Conservation (phyloP, 2,329 filamentous ascomycete genomes). For the Exophiala dermatitidis region DNA sequence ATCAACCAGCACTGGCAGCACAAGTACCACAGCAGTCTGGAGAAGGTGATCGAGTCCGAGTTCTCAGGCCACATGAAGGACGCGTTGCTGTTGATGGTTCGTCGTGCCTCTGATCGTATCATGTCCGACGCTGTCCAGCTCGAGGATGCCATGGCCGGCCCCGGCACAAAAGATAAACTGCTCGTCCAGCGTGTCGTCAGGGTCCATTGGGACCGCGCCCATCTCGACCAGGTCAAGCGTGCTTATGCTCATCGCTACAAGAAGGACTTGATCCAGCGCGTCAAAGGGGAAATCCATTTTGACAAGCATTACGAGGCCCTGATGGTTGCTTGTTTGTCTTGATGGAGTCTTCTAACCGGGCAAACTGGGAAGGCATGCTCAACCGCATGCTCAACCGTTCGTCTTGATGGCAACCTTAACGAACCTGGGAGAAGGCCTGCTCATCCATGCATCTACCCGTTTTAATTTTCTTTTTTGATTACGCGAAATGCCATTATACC, state of each 20-base stretch:
- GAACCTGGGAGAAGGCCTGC: neutral
- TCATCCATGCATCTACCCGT: no score
- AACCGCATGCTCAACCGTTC: neutral
- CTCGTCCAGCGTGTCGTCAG: slow-evolving; percentile 71
- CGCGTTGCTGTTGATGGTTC: slow-evolving; percentile 72
- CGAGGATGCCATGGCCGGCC: slow-evolving; percentile 79
- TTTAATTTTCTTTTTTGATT: no score
- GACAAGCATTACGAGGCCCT: slow-evolving; percentile 70
- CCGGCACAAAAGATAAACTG: slow-evolving; percentile 78
- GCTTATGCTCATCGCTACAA: slow-evolving; percentile 68
- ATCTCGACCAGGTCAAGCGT: slow-evolving; percentile 68
- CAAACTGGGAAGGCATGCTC: neutral
- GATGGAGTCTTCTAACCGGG: slow-evolving; percentile 6
- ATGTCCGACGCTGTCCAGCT: slow-evolving; percentile 74
- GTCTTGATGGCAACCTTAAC: neutral
- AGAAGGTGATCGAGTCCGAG: slow-evolving; percentile 67
- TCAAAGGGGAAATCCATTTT: slow-evolving; percentile 66
- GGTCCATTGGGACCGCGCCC: slow-evolving; percentile 71
- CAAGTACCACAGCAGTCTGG: slow-evolving; percentile 63
- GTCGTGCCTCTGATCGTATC: slow-evolving; percentile 68
- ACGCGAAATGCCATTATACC: no score
- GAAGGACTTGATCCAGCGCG: slow-evolving; percentile 59
- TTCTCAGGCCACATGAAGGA: slow-evolving; percentile 91
- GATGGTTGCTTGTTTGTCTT: slow-evolving; percentile 59
- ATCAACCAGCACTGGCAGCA: slow-evolving; percentile 68